Evolutionary conservation across 306 rosid species (phyloP), one percentile per base, ranked within the genome.

Genomic region (Astragalus glycyphyllos): DNA sequence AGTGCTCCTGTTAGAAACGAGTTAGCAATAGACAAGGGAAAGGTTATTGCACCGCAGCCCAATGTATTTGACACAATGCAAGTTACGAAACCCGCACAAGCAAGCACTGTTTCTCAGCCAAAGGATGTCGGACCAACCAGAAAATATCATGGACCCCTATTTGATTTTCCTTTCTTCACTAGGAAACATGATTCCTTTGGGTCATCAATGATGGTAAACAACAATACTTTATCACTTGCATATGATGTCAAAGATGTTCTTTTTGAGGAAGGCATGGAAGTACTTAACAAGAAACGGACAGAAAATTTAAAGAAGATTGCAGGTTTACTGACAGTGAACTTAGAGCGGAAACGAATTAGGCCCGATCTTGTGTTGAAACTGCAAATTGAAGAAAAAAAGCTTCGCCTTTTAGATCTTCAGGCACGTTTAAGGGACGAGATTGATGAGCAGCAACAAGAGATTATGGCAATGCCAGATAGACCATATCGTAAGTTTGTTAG

Each of bases 391-490:
- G 97, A 95, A 77, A 95, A 95, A 77, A 95, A 95, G 80, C 96
- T 95, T 48, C 87, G 87, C 51, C 99, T 95, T 76, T 66, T 82
- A 75, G 96, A 85, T 84, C 79, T 89, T 54, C 99, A 91, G 82
- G 81, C 96, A 23, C 97, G 93, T 37, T 83, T 95, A 73, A 87
- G 96, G 82, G 96, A 91, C 54, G 97, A 91, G 83, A 88, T 95
- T 72, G 99, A 95, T 86, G 96, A 89, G 65, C 99, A 91, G 50
- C 99, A 95, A 75, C 99, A 95, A 80, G 96, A 95, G 86, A 91
- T 95, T 82, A 89, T 95, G 97, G 96, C 97, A 71, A 95, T 95
- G 97, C 92, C 97, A 26, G 99, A 95, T 56, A 89, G 99, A 82
- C 97, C 96, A 63, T 91, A 95, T 76, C 89, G 97, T 15, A 95